These are phyloP conservation scores for Monilinia fructigena DNA, from an alignment of 2,329 filamentous ascomycete genomes.

Conservation along the genomic window DNA sequence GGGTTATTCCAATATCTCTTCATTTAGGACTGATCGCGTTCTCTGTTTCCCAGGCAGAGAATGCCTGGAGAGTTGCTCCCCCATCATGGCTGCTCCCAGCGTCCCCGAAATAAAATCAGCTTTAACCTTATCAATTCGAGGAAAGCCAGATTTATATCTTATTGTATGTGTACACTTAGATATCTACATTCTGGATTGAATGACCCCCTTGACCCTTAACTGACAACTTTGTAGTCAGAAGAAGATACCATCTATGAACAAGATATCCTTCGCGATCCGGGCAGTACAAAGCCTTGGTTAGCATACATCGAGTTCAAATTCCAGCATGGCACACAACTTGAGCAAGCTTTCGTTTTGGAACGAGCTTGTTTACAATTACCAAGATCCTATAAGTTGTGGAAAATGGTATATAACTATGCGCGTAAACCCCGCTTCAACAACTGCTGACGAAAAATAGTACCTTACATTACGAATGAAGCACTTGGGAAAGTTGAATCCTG, in stretches of 20 bases:
- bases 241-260: constrained; percentile 96
- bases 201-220: constrained; percentile 20
- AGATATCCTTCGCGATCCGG: constrained; percentile 82
- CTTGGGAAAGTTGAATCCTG: constrained; percentile 77
- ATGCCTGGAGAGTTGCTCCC: constrained; percentile 42
- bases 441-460: constrained; percentile 56
- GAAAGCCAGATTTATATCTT: constrained; percentile 41
- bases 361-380: constrained; percentile 86
- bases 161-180: constrained; percentile 36
- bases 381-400: constrained; percentile 97
- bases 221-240: constrained; percentile 57
- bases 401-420: constrained; percentile 59
- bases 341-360: constrained; percentile 86
- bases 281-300: constrained; percentile 90
- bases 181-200: not conserved
- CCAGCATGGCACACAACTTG: constrained; percentile 78
- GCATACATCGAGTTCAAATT: constrained; percentile 90
- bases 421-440: constrained; percentile 10
- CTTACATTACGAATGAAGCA: constrained; percentile 81
- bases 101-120: constrained; percentile 28
- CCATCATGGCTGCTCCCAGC: constrained; percentile 40
- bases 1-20: constrained; percentile 24
- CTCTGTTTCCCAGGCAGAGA: constrained; percentile 35
- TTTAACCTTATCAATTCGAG: constrained; percentile 34
- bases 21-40: constrained; percentile 32